A percentile compares a stretch with the other conserved stretches of the same genome.
These are phyloP conservation scores for Bipolaris victoriae DNA, from an alignment of 2,329 filamentous ascomycete genomes.

Conservation along the genomic window DNA sequence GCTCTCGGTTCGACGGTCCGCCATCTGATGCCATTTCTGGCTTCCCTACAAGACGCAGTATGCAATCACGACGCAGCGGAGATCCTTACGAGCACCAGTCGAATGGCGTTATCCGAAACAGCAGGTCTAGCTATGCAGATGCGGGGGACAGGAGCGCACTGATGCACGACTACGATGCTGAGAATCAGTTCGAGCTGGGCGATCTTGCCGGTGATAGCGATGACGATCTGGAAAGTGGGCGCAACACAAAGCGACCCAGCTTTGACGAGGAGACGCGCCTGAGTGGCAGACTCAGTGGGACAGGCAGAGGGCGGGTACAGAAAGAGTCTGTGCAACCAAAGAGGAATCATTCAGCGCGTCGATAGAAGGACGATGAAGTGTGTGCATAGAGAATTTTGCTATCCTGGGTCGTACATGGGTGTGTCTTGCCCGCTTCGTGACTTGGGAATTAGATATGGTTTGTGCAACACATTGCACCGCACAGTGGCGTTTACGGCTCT, in stretches of 20 bases:
- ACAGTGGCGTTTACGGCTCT: conserved; percentile 22
- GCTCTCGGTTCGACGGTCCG: conserved; percentile 68
- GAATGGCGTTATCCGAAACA: conserved; percentile 25
- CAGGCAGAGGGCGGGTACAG: conserved; percentile 37
- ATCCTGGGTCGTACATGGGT: background rate
- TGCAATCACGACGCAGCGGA: conserved; percentile 79
- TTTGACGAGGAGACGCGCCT: conserved; percentile 22
- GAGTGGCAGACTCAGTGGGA: conserved; percentile 32
- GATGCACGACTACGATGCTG: conserved; percentile 88
- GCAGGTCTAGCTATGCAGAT: conserved; percentile 22
- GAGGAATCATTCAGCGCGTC: conserved; percentile 26
- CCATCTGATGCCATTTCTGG: conserved; percentile 91
- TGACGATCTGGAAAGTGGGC: conserved; percentile 42
- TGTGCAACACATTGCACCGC: conserved; percentile 10
- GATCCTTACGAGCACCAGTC: conserved; percentile 56
- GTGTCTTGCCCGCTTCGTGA: background rate
- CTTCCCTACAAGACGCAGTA: conserved; percentile 87
- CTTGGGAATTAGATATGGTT: conserved; percentile 2
- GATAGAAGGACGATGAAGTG: conserved; percentile 14
- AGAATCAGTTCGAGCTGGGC: conserved; percentile 73
- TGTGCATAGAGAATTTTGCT: conserved; percentile 3
- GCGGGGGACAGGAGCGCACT: conserved; percentile 75
- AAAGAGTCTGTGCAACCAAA: conserved; percentile 39
- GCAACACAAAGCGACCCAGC: conserved; percentile 19
- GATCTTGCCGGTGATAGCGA: conserved; percentile 75